These are phyloP conservation scores for Corylus avellana DNA, from an alignment of 306 rosid genomes.

Conservation along the genomic window DNA sequence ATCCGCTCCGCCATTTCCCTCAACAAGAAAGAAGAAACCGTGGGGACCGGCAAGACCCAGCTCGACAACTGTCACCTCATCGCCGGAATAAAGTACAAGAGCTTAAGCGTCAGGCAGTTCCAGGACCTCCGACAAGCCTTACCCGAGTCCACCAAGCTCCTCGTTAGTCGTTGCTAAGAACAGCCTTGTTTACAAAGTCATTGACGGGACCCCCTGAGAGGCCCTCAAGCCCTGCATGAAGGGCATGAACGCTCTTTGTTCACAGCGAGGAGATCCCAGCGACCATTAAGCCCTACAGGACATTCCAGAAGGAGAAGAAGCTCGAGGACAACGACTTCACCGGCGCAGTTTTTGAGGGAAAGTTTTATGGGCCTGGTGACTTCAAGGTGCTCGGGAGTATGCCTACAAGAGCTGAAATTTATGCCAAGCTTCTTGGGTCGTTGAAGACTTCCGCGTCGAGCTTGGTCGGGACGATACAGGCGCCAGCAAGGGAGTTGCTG, in stretches of 20 bases:
- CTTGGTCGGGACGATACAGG: constrained; percentile 76
- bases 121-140: constrained; percentile 75
- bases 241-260: constrained; percentile 91
- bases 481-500: constrained; percentile 78
- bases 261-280: constrained; percentile 87
- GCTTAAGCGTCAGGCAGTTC: constrained; percentile 81
- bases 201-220: constrained; percentile 84
- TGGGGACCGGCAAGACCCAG: constrained; percentile 61
- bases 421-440: constrained; percentile 69
- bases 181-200: constrained; percentile 78
- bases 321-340: constrained; percentile 79
- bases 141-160: constrained; percentile 64
- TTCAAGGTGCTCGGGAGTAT: constrained; percentile 66
- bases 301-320: constrained; percentile 84
- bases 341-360: constrained; percentile 92
- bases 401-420: constrained; percentile 83
- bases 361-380: constrained; percentile 74
- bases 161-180: constrained; percentile 70
- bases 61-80: constrained; percentile 77
- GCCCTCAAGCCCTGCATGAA: constrained; percentile 83
- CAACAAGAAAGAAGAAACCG: constrained; percentile 72
- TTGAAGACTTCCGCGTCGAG: constrained; percentile 65
- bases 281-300: constrained; percentile 79
- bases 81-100: constrained; percentile 87
- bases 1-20: constrained; percentile 81